Conservation (phyloP, 2,329 filamentous ascomycete species). For the Neofusicoccum laricinum region DNA sequence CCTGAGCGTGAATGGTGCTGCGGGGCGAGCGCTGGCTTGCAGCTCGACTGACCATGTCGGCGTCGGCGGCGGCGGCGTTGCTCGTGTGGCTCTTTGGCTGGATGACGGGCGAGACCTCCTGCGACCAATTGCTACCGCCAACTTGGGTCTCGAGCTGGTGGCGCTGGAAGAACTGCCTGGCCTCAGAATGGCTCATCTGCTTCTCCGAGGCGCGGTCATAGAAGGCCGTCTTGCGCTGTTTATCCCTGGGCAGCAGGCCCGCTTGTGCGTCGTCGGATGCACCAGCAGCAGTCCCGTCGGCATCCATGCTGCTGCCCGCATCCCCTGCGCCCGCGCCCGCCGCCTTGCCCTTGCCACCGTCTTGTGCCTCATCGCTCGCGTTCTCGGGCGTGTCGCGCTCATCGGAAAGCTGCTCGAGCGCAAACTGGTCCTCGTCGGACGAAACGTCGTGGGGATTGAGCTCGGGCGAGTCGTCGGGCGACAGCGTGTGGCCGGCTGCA, state of each 20-base stretch:
- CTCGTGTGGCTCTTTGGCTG: constrained; percentile 39
- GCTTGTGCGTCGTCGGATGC: constrained; percentile 25
- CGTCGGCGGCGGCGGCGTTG: constrained; percentile 31
- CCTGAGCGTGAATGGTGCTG: constrained; percentile 25
- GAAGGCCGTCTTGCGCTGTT: constrained; percentile 72
- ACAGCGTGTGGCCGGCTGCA: constrained; percentile 22
- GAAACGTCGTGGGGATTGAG: constrained; percentile 31
- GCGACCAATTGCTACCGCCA: constrained; percentile 35
- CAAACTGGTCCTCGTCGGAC: constrained; percentile 34
- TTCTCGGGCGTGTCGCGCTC: constrained; percentile 17
- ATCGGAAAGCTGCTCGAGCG: constrained; percentile 28
- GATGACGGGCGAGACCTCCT: constrained; percentile 42
- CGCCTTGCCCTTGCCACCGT: constrained; percentile 1
- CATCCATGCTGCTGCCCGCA: constrained; percentile 24
- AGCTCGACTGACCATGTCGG: constrained; percentile 34
- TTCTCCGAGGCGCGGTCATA: constrained; percentile 94
- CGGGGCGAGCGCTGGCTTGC: constrained; percentile 43
- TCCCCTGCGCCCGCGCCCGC: neutral
- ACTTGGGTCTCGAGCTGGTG: constrained; percentile 65
- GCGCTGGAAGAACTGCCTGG: constrained; percentile 92
- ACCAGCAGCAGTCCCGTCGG: constrained; percentile 22
- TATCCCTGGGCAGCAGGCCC: constrained; percentile 47
- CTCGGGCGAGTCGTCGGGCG: constrained; percentile 36
- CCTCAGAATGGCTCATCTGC: constrained; percentile 89
- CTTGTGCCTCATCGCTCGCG: constrained; percentile 23